Conservation (phyloP, 2,329 filamentous ascomycete genomes). For the Cercospora zeae-maydis region DNA sequence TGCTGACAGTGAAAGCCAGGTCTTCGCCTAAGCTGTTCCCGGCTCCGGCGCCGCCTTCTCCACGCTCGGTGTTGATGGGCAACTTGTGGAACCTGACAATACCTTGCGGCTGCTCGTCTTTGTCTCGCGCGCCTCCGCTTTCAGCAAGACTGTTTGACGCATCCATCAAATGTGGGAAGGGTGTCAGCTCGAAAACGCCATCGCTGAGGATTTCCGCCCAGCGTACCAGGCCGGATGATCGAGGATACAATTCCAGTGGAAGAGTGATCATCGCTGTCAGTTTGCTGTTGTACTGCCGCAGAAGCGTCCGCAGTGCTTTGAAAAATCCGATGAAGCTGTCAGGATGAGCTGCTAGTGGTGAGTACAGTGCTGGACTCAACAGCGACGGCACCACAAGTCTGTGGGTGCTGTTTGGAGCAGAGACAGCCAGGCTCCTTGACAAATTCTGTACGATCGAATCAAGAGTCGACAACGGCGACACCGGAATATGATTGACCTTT, state of each 20-base stretch:
- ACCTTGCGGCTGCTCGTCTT: slow-evolving; percentile 78
- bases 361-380: slow-evolving; percentile 81
- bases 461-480: slow-evolving; percentile 64
- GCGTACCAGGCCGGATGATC: slow-evolving; percentile 69
- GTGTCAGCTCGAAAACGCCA: slow-evolving; percentile 79
- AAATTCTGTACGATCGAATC: slow-evolving; percentile 60
- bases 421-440: slow-evolving; percentile 54
- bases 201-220: slow-evolving; percentile 86
- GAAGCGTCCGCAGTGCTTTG: slow-evolving; percentile 69
- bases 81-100: slow-evolving; percentile 78
- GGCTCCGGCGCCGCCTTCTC: slow-evolving; percentile 69
- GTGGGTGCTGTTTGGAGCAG: slow-evolving; percentile 63
- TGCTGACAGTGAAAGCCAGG: slow-evolving; percentile 83
- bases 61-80: slow-evolving; percentile 82
- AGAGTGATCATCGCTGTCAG: slow-evolving; percentile 72
- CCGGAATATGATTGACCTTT: slow-evolving; percentile 51
- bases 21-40: slow-evolving; percentile 68
- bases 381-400: slow-evolving; percentile 80
- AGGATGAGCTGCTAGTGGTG: slow-evolving; percentile 65
- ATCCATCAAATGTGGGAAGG: slow-evolving; percentile 61
- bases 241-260: slow-evolving; percentile 74
- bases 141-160: slow-evolving; percentile 46
- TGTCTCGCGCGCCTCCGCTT: slow-evolving; percentile 50
- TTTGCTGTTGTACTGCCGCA: slow-evolving; percentile 63
- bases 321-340: slow-evolving; percentile 74